Conservation (phyloP, 2,329 filamentous ascomycete species). For the Claviceps pazoutovae region DNA sequence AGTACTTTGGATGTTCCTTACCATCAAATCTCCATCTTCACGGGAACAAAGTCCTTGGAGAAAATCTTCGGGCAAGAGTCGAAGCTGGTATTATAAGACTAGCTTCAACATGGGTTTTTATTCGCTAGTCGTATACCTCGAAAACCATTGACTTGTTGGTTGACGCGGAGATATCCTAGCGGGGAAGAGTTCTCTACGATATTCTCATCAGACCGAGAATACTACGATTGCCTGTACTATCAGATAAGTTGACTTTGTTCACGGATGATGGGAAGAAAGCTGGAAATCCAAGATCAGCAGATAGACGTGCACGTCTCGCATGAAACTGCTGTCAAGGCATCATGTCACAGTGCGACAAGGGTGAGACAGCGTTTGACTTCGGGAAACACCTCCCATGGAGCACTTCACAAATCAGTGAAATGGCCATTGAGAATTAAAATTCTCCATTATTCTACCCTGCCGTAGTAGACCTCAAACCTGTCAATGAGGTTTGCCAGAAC, state of each 20-base stretch:
- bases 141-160: constrained; percentile 58
- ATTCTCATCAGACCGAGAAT: background rate
- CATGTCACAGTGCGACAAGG: constrained; percentile 3
- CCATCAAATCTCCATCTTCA: constrained; percentile 75
- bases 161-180: constrained; percentile 84
- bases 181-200: constrained; percentile 18
- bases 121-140: constrained; percentile 93
- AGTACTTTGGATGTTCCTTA: constrained; percentile 48
- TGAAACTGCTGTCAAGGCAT: background rate
- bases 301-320: background rate
- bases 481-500: constrained; percentile 14
- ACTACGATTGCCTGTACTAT: constrained; percentile 9
- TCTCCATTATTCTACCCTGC: constrained; percentile 30
- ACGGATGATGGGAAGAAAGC: too few species aligned
- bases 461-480: constrained; percentile 19
- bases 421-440: constrained; percentile 52
- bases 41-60: constrained; percentile 39
- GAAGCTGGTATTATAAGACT: constrained; percentile 32
- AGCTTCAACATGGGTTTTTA: constrained; percentile 42
- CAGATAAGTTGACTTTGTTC: too few species aligned
- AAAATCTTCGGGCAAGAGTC: constrained; percentile 72
- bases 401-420: constrained; percentile 58
- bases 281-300: background rate
- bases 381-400: constrained; percentile 64
- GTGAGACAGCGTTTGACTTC: constrained; percentile 32